Conservation (phyloP, 2,329 filamentous ascomycete species). For the Cladorrhinum sp. region DNA sequence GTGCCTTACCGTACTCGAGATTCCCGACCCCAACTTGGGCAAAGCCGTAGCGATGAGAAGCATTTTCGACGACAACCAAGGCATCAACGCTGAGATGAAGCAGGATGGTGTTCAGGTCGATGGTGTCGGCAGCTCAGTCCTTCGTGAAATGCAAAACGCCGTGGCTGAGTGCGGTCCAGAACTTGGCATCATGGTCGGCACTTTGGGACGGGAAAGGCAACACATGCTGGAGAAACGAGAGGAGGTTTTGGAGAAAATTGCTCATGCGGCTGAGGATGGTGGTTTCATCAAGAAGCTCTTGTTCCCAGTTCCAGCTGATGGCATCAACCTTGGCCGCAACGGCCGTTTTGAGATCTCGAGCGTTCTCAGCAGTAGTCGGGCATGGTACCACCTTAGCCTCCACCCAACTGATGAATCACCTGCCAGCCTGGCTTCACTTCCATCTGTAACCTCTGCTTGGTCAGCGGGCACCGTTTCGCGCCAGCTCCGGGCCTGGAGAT, state of each 20-base stretch:
- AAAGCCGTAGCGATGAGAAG: constrained; percentile 87
- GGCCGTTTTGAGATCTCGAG: constrained; percentile 76
- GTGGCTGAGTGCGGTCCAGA: constrained; percentile 74
- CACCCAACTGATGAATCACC: constrained; percentile 89
- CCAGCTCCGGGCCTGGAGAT: constrained; percentile 87
- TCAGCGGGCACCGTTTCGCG: constrained; percentile 89
- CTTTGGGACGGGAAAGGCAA: constrained; percentile 68
- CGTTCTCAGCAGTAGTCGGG: constrained; percentile 76
- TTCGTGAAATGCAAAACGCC: constrained; percentile 83
- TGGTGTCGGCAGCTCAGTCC: constrained; percentile 72
- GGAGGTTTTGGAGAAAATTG: constrained; percentile 80
- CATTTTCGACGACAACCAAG: constrained; percentile 86
- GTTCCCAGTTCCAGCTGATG: constrained; percentile 72
- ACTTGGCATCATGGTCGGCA: constrained; percentile 68
- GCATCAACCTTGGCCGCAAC: constrained; percentile 73
- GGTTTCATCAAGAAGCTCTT: constrained; percentile 79
- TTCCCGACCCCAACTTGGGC: constrained; percentile 74
- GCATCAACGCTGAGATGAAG: constrained; percentile 97
- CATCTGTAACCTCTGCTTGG: constrained; percentile 78
- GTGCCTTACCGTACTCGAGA: constrained; percentile 81
- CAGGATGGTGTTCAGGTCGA: constrained; percentile 82
- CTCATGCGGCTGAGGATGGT: constrained; percentile 74
- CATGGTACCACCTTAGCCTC: constrained; percentile 91
- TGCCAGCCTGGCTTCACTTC: constrained; percentile 66
- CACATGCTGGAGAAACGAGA: constrained; percentile 79